Evolutionary conservation across 106 monocot species (phyloP), one percentile per base, ranked within the genome.

Genomic region (Dioscorea zingiberensis): DNA sequence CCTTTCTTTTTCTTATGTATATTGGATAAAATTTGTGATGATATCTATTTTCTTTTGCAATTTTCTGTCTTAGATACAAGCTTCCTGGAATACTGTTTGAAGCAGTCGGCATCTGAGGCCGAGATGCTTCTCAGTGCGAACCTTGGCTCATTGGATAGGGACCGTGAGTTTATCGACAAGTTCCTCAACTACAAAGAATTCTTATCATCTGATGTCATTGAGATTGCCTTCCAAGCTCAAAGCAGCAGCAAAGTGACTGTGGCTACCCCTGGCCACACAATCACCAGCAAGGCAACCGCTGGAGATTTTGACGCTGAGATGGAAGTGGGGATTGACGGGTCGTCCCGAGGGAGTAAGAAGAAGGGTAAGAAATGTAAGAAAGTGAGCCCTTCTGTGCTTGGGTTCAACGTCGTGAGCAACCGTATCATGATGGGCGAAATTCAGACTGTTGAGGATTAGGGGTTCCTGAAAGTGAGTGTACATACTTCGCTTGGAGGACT

Each of bases 381-480:
- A 71, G 80, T 93, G 28, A 89, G 32, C 21, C 70, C 92, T 6
- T 48, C 77, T 0, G 78, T 93, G 22, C 62, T 93, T 60, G 98
- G 89, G 28, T 99, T 93, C 66, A 93, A 79, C 60, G 82, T 93
- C 4, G 89, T 99, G 15, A 93, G 92, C 61, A 99, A 86, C 80
- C 76, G 93, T 23, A 99, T 99, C 58, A 93, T 99, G 98, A 89
- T 82, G 98, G 98, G 98, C 61, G 98, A 99, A 58, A 99, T 99
- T 54, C 98, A 99, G 67, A 79, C 49, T 28, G 56, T 78, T 11
- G 98, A 92, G 5, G 85, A 92, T 21, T 90, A 86, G 71, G 58
- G 4, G 21, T 19, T 13, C 19, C 51, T 51, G 18, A 19, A 19
- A 19, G 7, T 14, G 62, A 58, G 47, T 79, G 87, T 81, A 76